phyloP scores from a whole-genome alignment of 73 alveolate species.

The Halteria grandinella region DNA sequence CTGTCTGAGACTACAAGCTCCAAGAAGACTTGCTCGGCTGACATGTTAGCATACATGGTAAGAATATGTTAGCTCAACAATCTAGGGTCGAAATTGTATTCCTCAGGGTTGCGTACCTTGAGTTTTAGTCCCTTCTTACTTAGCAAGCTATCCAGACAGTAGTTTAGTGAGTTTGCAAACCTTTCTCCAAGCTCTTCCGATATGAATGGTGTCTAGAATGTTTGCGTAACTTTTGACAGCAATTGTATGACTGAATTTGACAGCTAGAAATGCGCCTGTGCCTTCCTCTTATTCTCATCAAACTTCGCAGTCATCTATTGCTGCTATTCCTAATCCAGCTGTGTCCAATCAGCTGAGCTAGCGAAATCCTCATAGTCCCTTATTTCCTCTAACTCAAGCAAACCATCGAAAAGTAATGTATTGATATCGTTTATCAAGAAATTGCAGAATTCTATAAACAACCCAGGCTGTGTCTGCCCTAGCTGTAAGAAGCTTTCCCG shows the following conservation, averaged over 20 bases:
- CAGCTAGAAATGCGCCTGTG: slow-evolving; percentile 63
- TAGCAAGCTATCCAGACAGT: slow-evolving; percentile 77
- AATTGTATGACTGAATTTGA: slow-evolving; percentile 64
- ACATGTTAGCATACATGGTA: slow-evolving; percentile 74
- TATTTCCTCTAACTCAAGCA: slow-evolving; percentile 43
- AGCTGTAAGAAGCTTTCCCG: slow-evolving; percentile 5
- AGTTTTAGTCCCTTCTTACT: slow-evolving; percentile 73
- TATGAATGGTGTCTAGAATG: slow-evolving; percentile 68
- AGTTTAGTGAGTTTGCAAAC: slow-evolving; percentile 79
- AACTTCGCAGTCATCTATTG: slow-evolving; percentile 62
- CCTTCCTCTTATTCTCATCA: slow-evolving; percentile 68
- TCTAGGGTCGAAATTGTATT: slow-evolving; percentile 82
- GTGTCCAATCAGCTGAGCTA: slow-evolving; percentile 45
- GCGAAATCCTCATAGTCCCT: slow-evolving; percentile 54
- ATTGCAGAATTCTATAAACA: slow-evolving; percentile 55
- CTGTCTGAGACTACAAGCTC: slow-evolving; percentile 72
- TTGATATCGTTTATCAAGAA: slow-evolving; percentile 65
- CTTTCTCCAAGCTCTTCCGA: slow-evolving; percentile 71
- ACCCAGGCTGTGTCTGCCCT: slow-evolving; percentile 7
- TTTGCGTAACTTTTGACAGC: slow-evolving; percentile 68
- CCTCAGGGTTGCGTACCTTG: slow-evolving; percentile 78
- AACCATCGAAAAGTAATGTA: slow-evolving; percentile 39
- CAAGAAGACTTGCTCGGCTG: slow-evolving; percentile 69
- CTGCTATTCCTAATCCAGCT: slow-evolving; percentile 71
- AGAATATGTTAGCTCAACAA: slow-evolving; percentile 65